These are phyloP conservation scores for Rhizopus microsporus DNA, from an alignment of 371 early-diverging fungal species.

Conservation along the genomic window DNA sequence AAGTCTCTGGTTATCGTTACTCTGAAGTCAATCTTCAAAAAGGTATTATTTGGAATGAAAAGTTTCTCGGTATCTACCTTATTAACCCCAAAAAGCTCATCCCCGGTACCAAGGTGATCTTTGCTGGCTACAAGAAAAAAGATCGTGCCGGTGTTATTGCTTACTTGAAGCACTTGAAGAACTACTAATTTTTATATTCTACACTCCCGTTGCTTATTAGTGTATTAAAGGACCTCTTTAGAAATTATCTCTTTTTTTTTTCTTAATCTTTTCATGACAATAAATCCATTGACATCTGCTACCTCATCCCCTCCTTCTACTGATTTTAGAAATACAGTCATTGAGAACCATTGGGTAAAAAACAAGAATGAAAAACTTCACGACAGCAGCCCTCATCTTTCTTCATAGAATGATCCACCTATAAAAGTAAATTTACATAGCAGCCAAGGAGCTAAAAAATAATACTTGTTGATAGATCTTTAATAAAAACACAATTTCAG, in stretches of 20 bases:
- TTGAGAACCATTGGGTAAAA: constrained; percentile 49
- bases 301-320: constrained; percentile 9
- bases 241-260: no score
- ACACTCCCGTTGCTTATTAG: no score
- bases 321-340: constrained; percentile 49
- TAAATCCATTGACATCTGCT: background rate
- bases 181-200: no score
- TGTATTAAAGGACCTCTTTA: no score
- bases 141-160: constrained; percentile 85
- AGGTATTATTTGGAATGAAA: constrained; percentile 84
- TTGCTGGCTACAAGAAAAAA: constrained; percentile 94
- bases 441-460: constrained; percentile 26
- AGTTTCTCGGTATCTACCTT: constrained; percentile 70
- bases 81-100: constrained; percentile 98
- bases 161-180: constrained; percentile 68
- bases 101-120: constrained; percentile 96
- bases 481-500: constrained; percentile 2
- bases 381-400: background rate
- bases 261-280: no score
- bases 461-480: constrained; percentile 11
- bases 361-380: background rate
- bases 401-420: constrained; percentile 47
- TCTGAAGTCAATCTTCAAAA: constrained; percentile 90
- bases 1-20: constrained; percentile 84
- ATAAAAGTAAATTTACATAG: constrained; percentile 20